Evolutionary conservation across 805 yeast species (phyloP).

Genomic region (Kazachstania psychrophila): DNA sequence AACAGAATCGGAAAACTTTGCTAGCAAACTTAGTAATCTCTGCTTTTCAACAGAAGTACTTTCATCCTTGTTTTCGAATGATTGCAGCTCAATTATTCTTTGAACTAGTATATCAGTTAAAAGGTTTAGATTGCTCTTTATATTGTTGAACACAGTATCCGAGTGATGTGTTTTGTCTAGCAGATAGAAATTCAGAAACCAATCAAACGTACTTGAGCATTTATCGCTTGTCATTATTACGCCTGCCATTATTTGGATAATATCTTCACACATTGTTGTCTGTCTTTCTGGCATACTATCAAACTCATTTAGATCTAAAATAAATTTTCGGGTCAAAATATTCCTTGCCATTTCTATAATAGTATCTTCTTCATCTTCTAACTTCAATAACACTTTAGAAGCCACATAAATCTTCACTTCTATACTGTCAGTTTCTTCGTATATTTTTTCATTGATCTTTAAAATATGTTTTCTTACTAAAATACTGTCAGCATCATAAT

Average conservation of each 20-base stretch:
- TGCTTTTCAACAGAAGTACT: neutral
- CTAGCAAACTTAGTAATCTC: slow-evolving; percentile 31
- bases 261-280: slow-evolving; percentile 7
- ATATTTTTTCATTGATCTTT: slow-evolving; percentile 42
- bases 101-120: slow-evolving; percentile 22
- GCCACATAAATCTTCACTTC: slow-evolving; percentile 36
- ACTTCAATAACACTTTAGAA: slow-evolving; percentile 42
- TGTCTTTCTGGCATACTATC: slow-evolving; percentile 9
- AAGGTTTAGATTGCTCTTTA: slow-evolving; percentile 9
- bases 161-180: slow-evolving; percentile 26
- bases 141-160: slow-evolving; percentile 3
- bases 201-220: slow-evolving; percentile 38
- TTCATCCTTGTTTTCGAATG: slow-evolving; percentile 20
- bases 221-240: slow-evolving; percentile 33
- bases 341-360: slow-evolving; percentile 37
- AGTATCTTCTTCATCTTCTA: slow-evolving; percentile 64
- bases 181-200: slow-evolving; percentile 39
- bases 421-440: slow-evolving; percentile 27
- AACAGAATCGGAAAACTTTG: slow-evolving; percentile 46
- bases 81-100: slow-evolving; percentile 21
- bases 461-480: slow-evolving; percentile 58
- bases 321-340: slow-evolving; percentile 34
- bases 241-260: slow-evolving; percentile 32
- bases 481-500: slow-evolving; percentile 48
- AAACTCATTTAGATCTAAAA: slow-evolving; percentile 13